Evolutionary conservation across 2,329 filamentous ascomycete species (phyloP).

Genomic region (Hymenoscyphus fraxineus): DNA sequence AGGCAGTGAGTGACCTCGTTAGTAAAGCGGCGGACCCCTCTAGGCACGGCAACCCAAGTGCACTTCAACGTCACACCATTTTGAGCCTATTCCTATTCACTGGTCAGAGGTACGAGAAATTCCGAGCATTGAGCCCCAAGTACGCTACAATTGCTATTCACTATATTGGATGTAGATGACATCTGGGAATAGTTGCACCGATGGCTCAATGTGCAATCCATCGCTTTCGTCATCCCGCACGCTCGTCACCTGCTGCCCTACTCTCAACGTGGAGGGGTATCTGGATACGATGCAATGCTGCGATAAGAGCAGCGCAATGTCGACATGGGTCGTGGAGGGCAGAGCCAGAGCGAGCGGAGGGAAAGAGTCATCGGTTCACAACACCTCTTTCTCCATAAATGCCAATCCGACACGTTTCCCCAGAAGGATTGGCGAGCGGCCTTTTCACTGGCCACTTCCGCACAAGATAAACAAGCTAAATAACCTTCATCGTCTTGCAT

Average conservation of each 20-base stretch:
- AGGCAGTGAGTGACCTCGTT: not conserved
- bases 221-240: not conserved
- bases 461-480: not conserved
- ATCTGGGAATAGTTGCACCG: not conserved
- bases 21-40: not conserved
- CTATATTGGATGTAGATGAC: not conserved
- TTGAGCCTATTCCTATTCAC: too few species aligned
- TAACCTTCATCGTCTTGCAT: not conserved
- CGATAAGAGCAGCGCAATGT: not conserved
- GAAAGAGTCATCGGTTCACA: constrained; percentile 1
- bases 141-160: too few species aligned
- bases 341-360: too few species aligned
- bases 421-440: not conserved
- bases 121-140: too few species aligned
- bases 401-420: constrained; percentile 1
- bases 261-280: not conserved
- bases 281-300: not conserved
- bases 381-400: not conserved
- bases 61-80: too few species aligned
- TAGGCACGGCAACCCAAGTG: too few species aligned
- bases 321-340: too few species aligned
- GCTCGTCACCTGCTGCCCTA: not conserved
- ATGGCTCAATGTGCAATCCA: not conserved
- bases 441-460: not conserved
- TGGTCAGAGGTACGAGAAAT: too few species aligned